phyloP scores from a whole-genome alignment of 1,284 basidiomycete genomes.

The Apiotrichum domesticum region DNA sequence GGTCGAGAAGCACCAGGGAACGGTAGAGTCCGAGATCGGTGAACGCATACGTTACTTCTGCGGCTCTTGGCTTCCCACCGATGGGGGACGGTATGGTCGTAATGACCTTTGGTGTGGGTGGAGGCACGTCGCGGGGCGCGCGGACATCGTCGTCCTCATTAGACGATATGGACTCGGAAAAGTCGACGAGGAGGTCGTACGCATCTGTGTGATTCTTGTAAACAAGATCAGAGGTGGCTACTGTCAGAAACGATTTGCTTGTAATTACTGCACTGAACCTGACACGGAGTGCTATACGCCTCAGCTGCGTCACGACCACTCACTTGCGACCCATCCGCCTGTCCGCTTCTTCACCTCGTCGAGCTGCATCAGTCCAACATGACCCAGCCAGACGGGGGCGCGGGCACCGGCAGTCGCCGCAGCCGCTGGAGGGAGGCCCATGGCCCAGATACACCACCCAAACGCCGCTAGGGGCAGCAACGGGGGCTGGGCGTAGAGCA shows the following conservation, averaged over 20 bases:
- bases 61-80: conserved; percentile 4
- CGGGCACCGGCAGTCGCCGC: conserved; percentile 15
- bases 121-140: conserved; percentile 4
- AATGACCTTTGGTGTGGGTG: neutral
- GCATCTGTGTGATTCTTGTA: conserved; percentile 31
- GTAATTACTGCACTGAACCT: too few relatives aligned
- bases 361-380: conserved; percentile 41
- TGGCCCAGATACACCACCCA: conserved; percentile 38
- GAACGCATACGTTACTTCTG: conserved; percentile 29
- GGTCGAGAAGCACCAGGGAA: conserved; percentile 30
- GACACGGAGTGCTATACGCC: too few relatives aligned
- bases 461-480: conserved; percentile 35
- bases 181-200: conserved; percentile 42
- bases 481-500: conserved; percentile 40
- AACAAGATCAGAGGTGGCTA: conserved; percentile 41
- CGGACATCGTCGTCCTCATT: conserved; percentile 12
- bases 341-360: conserved; percentile 23
- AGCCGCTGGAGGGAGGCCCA: conserved; percentile 28
- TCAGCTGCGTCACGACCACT: conserved; percentile 4
- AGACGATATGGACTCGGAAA: conserved; percentile 23
- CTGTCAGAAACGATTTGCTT: conserved; percentile 1
- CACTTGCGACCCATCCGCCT: conserved; percentile 42
- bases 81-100: neutral
- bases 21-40: conserved; percentile 37
- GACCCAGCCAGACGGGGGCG: conserved; percentile 29